phyloP scores from a whole-genome alignment of 2,329 filamentous ascomycete genomes.

The Penicillium sp. region DNA sequence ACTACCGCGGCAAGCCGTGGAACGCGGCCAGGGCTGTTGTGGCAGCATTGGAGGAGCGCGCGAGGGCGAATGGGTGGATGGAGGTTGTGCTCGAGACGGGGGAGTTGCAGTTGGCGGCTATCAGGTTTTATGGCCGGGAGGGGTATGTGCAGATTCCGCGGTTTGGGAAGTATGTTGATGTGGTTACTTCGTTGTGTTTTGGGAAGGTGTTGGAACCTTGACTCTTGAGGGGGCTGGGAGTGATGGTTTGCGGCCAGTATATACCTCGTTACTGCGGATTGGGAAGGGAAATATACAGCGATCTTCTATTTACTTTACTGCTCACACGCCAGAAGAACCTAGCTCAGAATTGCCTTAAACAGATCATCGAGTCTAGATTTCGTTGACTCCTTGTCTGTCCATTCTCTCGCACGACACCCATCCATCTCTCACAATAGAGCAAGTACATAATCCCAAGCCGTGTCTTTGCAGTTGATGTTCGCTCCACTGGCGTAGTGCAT shows the following conservation, averaged over 20 bases:
- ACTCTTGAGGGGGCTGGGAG: too few species aligned
- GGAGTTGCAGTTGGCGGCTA: neutral
- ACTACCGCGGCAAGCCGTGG: neutral
- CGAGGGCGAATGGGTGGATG: neutral
- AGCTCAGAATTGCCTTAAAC: constrained; percentile 37
- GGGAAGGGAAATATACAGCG: too few species aligned
- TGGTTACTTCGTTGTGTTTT: neutral
- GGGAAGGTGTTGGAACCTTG: neutral
- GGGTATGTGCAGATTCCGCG: neutral
- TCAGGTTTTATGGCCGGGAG: neutral
- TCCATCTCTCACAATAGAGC: neutral
- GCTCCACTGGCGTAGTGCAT: constrained; percentile 12
- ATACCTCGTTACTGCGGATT: too few species aligned
- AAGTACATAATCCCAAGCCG: neutral
- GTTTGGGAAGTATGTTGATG: neutral
- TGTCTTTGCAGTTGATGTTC: neutral
- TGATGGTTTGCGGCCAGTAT: too few species aligned
- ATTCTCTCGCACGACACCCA: neutral
- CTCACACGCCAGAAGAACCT: neutral
- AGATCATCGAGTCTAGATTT: constrained; percentile 16
- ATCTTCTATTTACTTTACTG: too few species aligned
- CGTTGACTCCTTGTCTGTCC: neutral
- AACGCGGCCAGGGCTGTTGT: neutral
- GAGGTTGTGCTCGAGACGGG: neutral
- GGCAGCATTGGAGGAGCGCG: neutral